Evolutionary conservation across 495 filamentous ascomycete genomes (phyloP).

Genomic region (Trypethelium eluteriae): DNA sequence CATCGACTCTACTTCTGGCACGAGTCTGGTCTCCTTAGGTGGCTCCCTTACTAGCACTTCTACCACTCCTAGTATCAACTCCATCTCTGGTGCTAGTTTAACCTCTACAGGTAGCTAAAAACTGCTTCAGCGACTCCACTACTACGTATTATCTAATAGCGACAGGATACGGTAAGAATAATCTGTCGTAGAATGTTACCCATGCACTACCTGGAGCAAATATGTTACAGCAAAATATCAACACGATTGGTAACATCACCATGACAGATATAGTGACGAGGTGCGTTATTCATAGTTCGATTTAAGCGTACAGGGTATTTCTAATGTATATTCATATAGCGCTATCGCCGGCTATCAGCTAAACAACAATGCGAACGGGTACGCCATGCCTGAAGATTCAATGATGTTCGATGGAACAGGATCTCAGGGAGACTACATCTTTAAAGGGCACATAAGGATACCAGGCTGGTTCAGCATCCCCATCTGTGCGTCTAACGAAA

Average conservation of each 20-base stretch:
- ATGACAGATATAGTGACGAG: not conserved
- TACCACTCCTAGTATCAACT: not conserved
- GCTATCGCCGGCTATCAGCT: not conserved
- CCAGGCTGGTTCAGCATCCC: not conserved
- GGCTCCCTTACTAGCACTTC: not conserved
- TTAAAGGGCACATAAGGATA: not conserved
- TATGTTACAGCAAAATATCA: not conserved
- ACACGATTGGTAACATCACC: not conserved
- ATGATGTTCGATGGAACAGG: not conserved
- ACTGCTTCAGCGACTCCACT: not conserved
- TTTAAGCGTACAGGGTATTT: not conserved
- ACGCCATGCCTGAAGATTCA: not conserved
- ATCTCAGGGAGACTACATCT: not conserved
- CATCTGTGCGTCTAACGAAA: not conserved
- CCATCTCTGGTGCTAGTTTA: not conserved
- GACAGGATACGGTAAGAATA: not conserved
- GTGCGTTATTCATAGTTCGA: not conserved
- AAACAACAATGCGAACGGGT: not conserved
- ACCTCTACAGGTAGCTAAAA: not conserved
- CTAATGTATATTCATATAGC: not conserved
- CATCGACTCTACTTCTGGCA: no score
- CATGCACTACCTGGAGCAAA: not conserved
- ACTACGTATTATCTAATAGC: conserved; percentile 5
- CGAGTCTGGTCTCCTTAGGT: no score
- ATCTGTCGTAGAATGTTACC: not conserved